phyloP scores from a whole-genome alignment of 345 rosid species.

The Anacardium occidentale region DNA sequence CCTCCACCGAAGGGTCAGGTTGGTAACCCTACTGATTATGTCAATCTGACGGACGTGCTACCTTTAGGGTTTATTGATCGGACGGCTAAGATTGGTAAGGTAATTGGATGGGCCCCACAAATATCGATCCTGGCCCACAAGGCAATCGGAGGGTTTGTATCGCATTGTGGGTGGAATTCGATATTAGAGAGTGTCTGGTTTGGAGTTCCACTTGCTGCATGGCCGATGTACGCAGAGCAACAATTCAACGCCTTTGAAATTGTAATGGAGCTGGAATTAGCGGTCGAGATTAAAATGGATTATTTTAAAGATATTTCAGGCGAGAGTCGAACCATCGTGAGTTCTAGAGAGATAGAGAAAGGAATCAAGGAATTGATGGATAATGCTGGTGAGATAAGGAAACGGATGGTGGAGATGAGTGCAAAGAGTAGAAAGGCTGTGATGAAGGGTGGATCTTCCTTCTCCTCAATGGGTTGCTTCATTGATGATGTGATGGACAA shows the following conservation, averaged over 20 bases:
- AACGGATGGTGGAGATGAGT: conserved; percentile 34
- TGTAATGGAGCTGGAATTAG: conserved; percentile 39
- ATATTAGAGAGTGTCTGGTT: conserved; percentile 54
- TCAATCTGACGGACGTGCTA: conserved; percentile 31
- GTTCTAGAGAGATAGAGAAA: conserved; percentile 30
- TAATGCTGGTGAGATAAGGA: conserved; percentile 19
- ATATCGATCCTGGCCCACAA: conserved; percentile 21
- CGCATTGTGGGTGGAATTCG: conserved; percentile 72
- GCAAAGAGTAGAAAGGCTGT: conserved; percentile 31
- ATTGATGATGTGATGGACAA: conserved; percentile 21
- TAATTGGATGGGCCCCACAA: conserved; percentile 62
- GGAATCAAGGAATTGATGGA: conserved; percentile 35
- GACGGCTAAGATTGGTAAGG: conserved; percentile 36
- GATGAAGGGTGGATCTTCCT: conserved; percentile 52
- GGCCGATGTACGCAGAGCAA: conserved; percentile 38
- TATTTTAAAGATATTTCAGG: conserved; percentile 11
- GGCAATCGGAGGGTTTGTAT: conserved; percentile 58
- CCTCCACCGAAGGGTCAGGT: conserved; percentile 13
- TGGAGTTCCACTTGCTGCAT: conserved; percentile 43
- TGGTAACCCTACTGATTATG: conserved; percentile 19
- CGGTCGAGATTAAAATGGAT: conserved; percentile 41
- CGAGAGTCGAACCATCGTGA: neutral
- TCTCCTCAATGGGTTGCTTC: conserved; percentile 27
- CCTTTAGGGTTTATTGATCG: conserved; percentile 53
- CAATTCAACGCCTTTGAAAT: conserved; percentile 49